Evolutionary conservation across 2,329 filamentous ascomycete genomes (phyloP), one percentile per base, ranked within the genome.

Genomic region (Exserohilum rostratum): DNA sequence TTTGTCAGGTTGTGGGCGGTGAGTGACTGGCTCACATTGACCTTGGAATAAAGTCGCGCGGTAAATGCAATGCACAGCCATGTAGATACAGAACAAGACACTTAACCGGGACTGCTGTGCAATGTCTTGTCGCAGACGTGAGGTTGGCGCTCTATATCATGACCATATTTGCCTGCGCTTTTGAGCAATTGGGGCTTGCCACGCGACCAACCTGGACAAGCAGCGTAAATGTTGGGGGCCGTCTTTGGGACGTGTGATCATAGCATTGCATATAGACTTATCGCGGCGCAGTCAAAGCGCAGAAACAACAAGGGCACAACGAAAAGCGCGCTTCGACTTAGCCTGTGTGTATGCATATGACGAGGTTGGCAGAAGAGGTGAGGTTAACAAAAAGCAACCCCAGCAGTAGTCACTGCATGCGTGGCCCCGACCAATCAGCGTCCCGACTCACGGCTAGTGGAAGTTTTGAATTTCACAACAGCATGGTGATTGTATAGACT

Each of bases 391-490:
- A 38, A 46, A 33, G 38, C 37, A 22, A 47, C 46, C 45, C 25
- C 44, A 27, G 44, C 49, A 50, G 47, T 25, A 55, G 17, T 54
- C 46, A 48, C 55, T 42, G 38, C 44, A 31, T 45, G 38, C 44
- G 29, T 40, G 29, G 17, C n/a, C 30, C 53, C 17, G 17, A 20
- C 64, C 58, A 64, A 62, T 65, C 47, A 53, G 27, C 52, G 13
- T 11, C 27, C 31, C 22, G 34, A 43, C 15, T 43, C 43, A 50
- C 39, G 50, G 22, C 46, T 58, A 55, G 50, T 34, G 39, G 31
- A 53, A 44, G 25, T 53, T 50, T 44, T 20, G 15, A 43, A 33
- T 40, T 42, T 33, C 58, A 63, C 53, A 11, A 39, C 59, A 59
- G 52, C 15, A 29, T 49, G 31, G 42, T 46, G 45, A 31, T 33